Conservation (phyloP, 2,329 filamentous ascomycete genomes). For the Dothideomycetes sp. region DNA sequence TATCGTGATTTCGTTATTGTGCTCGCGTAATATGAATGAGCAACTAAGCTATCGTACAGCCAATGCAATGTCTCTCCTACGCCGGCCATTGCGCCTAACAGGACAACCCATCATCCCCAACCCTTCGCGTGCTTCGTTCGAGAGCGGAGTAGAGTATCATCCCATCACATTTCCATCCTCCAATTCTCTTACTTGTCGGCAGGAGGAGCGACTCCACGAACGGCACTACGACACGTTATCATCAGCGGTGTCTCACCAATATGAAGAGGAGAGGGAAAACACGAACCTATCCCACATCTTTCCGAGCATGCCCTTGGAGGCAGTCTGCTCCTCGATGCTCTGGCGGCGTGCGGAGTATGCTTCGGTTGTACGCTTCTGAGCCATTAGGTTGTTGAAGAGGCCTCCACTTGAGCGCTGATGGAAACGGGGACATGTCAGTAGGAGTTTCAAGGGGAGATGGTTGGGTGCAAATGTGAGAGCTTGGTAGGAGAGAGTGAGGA, state of each 20-base stretch:
- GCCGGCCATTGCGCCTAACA: no score
- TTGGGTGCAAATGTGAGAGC: no score
- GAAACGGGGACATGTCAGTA: no score
- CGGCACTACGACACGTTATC: not conserved
- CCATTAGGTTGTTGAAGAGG: slow-evolving; percentile 11
- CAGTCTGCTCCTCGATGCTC: slow-evolving; percentile 10
- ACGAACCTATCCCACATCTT: slow-evolving; percentile 12
- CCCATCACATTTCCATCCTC: not conserved
- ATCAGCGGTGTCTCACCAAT: not conserved
- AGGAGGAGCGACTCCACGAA: not conserved
- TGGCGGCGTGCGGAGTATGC: slow-evolving; percentile 9
- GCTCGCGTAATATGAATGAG: no score
- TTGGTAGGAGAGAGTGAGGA: no score
- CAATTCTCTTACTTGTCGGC: not conserved
- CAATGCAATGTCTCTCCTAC: no score
- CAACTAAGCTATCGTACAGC: no score
- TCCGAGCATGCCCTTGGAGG: slow-evolving; percentile 9
- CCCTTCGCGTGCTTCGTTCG: not conserved
- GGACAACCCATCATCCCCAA: no score
- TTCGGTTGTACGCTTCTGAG: slow-evolving; percentile 11
- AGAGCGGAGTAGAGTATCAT: not conserved
- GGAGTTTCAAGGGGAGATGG: no score
- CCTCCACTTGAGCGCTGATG: slow-evolving; percentile 7
- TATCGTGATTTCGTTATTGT: no score
- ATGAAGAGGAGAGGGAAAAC: no score